Percentiles rank a stretch among this genome's conserved stretches.
Conservation (phyloP, 352 stramenopile genomes). For the Phytophthora foliorum region DNA sequence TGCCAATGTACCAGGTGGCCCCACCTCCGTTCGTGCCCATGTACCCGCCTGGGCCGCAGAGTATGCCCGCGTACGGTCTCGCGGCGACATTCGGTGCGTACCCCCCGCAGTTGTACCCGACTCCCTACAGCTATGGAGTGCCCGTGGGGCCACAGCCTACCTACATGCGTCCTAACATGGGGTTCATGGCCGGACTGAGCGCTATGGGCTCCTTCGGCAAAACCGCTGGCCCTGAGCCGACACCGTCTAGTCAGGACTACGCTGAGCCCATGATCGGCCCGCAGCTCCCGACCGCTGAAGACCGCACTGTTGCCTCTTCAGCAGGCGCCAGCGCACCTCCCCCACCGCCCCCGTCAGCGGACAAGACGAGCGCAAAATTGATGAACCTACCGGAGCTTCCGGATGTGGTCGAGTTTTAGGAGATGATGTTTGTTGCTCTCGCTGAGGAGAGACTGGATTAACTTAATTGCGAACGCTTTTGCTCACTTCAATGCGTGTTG, state of each 20-base stretch:
- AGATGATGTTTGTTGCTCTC: conserved; percentile 16
- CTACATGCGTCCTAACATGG: conserved; percentile 45
- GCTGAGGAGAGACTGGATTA: conserved; percentile 28
- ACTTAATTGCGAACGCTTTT: conserved; percentile 43
- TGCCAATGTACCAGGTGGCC: conserved; percentile 38
- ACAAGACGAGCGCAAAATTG: conserved; percentile 26
- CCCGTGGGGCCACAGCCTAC: conserved; percentile 36
- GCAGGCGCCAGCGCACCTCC: conserved; percentile 30
- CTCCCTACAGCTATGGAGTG: conserved; percentile 51
- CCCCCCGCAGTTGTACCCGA: conserved; percentile 47
- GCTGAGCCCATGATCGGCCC: conserved; percentile 59
- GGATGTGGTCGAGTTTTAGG: conserved; percentile 64
- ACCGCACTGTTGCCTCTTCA: conserved; percentile 32
- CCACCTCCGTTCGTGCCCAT: conserved; percentile 46
- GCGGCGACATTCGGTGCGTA: conserved; percentile 50
- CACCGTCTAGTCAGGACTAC: conserved; percentile 32
- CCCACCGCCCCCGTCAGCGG: conserved; percentile 14
- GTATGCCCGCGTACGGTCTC: conserved; percentile 49
- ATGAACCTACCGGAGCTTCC: conserved; percentile 57
- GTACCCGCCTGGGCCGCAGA: conserved; percentile 39
- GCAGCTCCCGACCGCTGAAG: conserved; percentile 49
- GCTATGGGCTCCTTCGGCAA: conserved; percentile 44
- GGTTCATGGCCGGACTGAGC: conserved; percentile 48
- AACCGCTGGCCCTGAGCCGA: conserved; percentile 24
- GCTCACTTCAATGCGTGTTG: conserved; percentile 1